Evolutionary conservation across 768 basidiomycete species (phyloP), one percentile per base, ranked within the genome.

Genomic region (Boletus tylopilopsis): DNA sequence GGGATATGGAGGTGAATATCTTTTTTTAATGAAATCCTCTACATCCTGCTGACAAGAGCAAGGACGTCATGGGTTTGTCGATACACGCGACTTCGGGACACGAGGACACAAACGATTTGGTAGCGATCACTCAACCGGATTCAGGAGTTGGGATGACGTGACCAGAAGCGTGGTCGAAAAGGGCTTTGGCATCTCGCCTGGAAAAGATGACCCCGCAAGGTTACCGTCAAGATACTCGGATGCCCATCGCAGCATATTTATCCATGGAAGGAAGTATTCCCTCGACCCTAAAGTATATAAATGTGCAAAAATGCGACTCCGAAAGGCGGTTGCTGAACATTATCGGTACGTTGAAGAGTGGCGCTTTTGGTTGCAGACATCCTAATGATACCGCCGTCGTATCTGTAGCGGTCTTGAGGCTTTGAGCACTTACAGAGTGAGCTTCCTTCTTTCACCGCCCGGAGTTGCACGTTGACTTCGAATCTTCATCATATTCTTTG

Each of bases 371-470:
- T 19, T 44, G 25, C 37, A 1, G 41, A 23, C 25, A 22, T 12
- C 33, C 47, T 51, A 18, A 53, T 64, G 50, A 64, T 44, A 41
- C 30, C 7, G 19, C 7, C 27, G 7, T 47, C n/a, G 19, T 37
- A 21, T 53, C 29, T 33, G 30, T 59, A 88, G 91, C 16, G 86
- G 80, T 8, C 71, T 96, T 19, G 93, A 95, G 63, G 71, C 86
- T 43, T 73, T 99, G 52, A 89, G 91, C 58, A 91, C 90, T 62
- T 99, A 95, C 66, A 78, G 92, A 27, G 92, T 92, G 40, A 43
- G 53, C n/a, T 2, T 27, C 15, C 25, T 25, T 29, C 6, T 30
- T 30, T 30, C 13, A 13, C 29, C 29, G 12, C 13, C 24, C 22
- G 56, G 39, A 22, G 5, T 24, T 6, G 15, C 41, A 22, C 24